Evolutionary conservation across 768 basidiomycete genomes (phyloP).

Genomic region (Tylopilus cervinicoccineus): DNA sequence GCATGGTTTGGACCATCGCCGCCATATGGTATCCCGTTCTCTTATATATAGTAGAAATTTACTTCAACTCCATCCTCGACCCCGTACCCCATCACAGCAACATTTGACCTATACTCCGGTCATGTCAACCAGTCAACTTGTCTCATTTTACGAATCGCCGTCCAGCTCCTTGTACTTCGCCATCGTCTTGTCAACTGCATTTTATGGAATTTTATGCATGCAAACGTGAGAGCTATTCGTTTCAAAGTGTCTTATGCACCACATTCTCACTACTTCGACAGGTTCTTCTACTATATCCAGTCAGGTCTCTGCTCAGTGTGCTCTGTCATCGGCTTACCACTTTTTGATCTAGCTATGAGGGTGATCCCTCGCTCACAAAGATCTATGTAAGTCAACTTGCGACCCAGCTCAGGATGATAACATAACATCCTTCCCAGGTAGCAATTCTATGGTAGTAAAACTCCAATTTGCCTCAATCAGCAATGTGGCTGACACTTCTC

Average conservation of each 20-base stretch:
- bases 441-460: neutral
- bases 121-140: neutral
- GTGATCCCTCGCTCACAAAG: slow-evolving; percentile 4
- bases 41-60: neutral
- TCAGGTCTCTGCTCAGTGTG: neutral
- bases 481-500: neutral
- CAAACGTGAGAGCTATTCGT: neutral
- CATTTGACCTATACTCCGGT: neutral
- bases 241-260: neutral
- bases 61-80: neutral
- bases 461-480: neutral
- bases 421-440: slow-evolving; percentile 2
- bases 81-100: neutral
- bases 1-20: too few species aligned
- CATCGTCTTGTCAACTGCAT: neutral
- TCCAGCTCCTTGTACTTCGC: neutral
- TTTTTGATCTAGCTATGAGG: neutral
- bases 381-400: slow-evolving; percentile 3
- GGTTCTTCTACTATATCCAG: neutral
- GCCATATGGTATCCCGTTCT: too few species aligned
- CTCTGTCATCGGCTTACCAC: neutral
- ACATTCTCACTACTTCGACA: neutral
- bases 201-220: neutral
- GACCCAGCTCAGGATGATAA: neutral
- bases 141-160: neutral